These are phyloP conservation scores for Monosporascus sp. DNA, from an alignment of 2,329 filamentous ascomycete genomes.

Conservation along the genomic window DNA sequence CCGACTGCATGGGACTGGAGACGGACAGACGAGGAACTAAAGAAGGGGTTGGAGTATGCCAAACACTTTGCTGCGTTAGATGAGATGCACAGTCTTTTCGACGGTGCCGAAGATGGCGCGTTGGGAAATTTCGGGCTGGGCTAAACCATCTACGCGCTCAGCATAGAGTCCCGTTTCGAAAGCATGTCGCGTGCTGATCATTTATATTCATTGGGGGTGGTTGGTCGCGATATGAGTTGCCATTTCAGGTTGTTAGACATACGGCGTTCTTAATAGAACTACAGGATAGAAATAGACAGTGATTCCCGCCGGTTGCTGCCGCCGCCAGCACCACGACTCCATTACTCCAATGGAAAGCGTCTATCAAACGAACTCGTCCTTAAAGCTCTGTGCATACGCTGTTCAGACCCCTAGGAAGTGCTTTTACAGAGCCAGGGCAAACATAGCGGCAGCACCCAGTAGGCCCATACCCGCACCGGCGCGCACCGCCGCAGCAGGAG, in stretches of 20 bases:
- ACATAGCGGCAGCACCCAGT: conserved; percentile 24
- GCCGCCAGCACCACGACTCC: too few species aligned
- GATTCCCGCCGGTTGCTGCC: too few species aligned
- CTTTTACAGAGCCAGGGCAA: conserved; percentile 26
- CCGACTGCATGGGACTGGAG: conserved; percentile 51
- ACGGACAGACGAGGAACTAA: conserved; percentile 48
- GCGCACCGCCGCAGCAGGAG: conserved; percentile 17
- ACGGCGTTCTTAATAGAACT: too few species aligned
- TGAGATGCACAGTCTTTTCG: conserved; percentile 44
- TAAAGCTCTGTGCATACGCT: too few species aligned
- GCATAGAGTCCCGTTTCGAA: background rate
- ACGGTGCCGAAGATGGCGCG: conserved; percentile 47
- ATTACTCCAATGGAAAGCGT: too few species aligned
- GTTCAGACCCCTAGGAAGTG: too few species aligned
- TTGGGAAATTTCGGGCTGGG: conserved; percentile 44
- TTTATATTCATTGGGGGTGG: too few species aligned
- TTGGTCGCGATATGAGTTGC: too few species aligned
- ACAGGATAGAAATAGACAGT: too few species aligned
- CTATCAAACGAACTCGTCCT: too few species aligned
- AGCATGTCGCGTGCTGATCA: too few species aligned
- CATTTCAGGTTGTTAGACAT: too few species aligned
- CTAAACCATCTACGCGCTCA: conserved; percentile 12
- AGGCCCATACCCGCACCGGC: conserved; percentile 23
- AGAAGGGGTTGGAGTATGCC: conserved; percentile 50
- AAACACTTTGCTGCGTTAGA: conserved; percentile 54